phyloP scores from a whole-genome alignment of 129 eudicot genomes.

The Logfia minima region DNA sequence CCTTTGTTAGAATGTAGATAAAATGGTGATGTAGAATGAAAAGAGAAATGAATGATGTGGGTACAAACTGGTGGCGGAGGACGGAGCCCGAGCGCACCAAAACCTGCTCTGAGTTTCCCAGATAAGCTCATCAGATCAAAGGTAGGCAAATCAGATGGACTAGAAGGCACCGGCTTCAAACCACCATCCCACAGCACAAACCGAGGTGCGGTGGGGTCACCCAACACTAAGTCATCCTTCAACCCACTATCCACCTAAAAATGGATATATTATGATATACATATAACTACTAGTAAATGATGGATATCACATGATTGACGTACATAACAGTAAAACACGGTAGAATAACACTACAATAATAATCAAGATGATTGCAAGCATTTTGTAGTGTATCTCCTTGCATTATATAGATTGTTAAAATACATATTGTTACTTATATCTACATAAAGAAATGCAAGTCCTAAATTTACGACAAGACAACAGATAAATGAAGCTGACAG shows the following conservation, averaged over 20 bases:
- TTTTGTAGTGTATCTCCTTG: not conserved
- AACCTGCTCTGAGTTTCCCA: slow-evolving; percentile 95
- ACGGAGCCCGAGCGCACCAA: slow-evolving; percentile 91
- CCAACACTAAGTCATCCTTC: slow-evolving; percentile 86
- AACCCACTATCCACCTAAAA: slow-evolving; percentile 79
- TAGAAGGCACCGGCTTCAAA: slow-evolving; percentile 86
- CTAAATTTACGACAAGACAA: not conserved
- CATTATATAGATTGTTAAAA: not conserved
- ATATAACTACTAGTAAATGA: not conserved
- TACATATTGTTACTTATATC: not conserved
- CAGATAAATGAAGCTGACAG: not conserved
- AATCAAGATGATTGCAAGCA: slow-evolving; percentile 13
- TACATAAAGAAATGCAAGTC: not conserved
- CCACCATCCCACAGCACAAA: slow-evolving; percentile 83
- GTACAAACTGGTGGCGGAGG: slow-evolving; percentile 82
- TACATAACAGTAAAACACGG: not conserved
- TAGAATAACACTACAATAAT: not conserved
- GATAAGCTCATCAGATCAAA: slow-evolving; percentile 85
- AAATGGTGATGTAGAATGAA: slow-evolving; percentile 17
- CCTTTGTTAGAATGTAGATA: slow-evolving; percentile 44
- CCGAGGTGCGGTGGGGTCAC: slow-evolving; percentile 92
- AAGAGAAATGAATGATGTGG: slow-evolving; percentile 15
- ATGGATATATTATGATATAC: not conserved
- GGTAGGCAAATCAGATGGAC: slow-evolving; percentile 74
- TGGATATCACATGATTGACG: slow-evolving; percentile 2